A percentile compares a stretch with the other conserved stretches of the same genome.
phyloP scores from a whole-genome alignment of 306 rosid genomes.

The Malus fusca region DNA sequence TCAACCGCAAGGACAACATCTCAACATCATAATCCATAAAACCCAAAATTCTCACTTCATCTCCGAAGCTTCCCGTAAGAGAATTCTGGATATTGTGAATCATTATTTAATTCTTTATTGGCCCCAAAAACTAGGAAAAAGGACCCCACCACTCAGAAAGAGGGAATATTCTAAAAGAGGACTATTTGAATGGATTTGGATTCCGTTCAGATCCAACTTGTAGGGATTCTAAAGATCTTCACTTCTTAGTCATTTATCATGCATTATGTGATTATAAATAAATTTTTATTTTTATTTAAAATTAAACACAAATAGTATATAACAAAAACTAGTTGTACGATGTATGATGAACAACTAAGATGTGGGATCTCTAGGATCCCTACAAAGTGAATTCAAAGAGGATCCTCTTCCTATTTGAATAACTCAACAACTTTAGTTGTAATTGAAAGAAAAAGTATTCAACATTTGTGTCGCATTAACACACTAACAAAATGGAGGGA shows the following conservation, averaged over 20 bases:
- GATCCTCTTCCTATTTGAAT: too few species aligned
- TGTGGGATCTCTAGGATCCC: too few species aligned
- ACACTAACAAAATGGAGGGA: too few species aligned
- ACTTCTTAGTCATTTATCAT: rapidly evolving
- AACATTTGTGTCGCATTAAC: too few species aligned
- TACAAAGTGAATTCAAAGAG: too few species aligned
- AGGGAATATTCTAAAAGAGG: neutral
- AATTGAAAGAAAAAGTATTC: too few species aligned
- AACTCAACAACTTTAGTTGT: too few species aligned
- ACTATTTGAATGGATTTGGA: too few species aligned
- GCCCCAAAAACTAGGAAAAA: neutral
- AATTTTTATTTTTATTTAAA: too few species aligned
- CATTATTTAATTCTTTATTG: neutral
- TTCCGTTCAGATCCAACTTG: too few species aligned
- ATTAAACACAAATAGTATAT: rapidly evolving
- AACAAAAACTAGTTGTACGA: rapidly evolving
- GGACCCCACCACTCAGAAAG: neutral
- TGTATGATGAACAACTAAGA: rapidly evolving
- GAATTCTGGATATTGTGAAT: neutral
- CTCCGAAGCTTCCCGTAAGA: neutral
- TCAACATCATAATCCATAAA: neutral
- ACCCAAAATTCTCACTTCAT: neutral
- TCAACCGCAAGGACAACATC: neutral
- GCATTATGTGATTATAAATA: rapidly evolving
- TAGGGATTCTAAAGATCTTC: rapidly evolving